Percentiles rank a stretch among this genome's conserved stretches.
Evolutionary conservation across 305 asterid genomes (phyloP).

Genomic region (Fraxinus sp.): DNA sequence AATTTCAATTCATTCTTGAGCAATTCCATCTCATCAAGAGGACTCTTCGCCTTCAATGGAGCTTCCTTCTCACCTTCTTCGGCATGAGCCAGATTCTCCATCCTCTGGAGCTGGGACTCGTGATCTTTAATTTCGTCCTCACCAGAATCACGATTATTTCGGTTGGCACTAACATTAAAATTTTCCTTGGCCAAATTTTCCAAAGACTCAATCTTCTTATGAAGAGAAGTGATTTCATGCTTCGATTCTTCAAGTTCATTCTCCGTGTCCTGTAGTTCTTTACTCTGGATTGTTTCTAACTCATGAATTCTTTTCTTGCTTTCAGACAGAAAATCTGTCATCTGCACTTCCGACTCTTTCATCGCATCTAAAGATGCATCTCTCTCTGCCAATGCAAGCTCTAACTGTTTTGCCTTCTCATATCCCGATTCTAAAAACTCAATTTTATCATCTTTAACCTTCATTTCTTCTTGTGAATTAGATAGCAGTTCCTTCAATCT

Average conservation of each 20-base stretch:
- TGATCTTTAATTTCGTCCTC: slow-evolving; percentile 29
- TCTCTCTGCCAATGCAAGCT: slow-evolving; percentile 37
- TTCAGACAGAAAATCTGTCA: slow-evolving; percentile 17
- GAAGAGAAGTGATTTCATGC: slow-evolving; percentile 39
- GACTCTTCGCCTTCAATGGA: slow-evolving; percentile 6
- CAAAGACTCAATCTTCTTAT: slow-evolving; percentile 33
- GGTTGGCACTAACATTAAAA: slow-evolving; percentile 1
- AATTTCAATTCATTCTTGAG: slow-evolving; percentile 49
- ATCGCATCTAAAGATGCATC: slow-evolving; percentile 31
- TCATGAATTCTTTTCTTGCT: slow-evolving; percentile 41
- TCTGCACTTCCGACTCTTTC: slow-evolving; percentile 30
- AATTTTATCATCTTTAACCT: slow-evolving; percentile 41
- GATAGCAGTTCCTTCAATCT: slow-evolving; percentile 39
- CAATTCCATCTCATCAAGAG: slow-evolving; percentile 38
- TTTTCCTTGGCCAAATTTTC: slow-evolving; percentile 28
- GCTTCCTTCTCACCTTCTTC: slow-evolving; percentile 40
- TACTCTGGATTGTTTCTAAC: slow-evolving; percentile 37
- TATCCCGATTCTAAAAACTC: slow-evolving; percentile 41
- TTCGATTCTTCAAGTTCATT: slow-evolving; percentile 54
- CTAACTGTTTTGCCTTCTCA: slow-evolving; percentile 28
- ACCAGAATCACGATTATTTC: neutral
- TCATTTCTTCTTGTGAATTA: slow-evolving; percentile 37
- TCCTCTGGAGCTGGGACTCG: slow-evolving; percentile 28
- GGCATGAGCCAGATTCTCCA: slow-evolving; percentile 28
- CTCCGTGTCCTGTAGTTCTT: slow-evolving; percentile 43